Percentiles rank a stretch among this genome's conserved stretches.
These are phyloP conservation scores for Mucor saturninus DNA, from an alignment of 371 early-diverging fungal species.

Conservation along the genomic window DNA sequence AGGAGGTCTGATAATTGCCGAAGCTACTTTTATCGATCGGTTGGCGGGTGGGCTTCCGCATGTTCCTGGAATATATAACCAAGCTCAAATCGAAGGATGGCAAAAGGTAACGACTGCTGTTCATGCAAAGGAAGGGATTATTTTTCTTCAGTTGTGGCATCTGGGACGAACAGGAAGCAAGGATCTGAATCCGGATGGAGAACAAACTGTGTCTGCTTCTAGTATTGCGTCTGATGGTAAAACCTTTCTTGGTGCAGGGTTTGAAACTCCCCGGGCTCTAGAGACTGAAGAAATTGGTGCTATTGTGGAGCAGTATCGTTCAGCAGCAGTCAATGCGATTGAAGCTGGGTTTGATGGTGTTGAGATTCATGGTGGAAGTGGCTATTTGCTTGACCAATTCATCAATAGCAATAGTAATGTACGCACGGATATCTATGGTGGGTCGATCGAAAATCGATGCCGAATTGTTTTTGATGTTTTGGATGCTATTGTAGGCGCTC, in stretches of 20 bases:
- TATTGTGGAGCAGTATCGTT: constrained; percentile 61
- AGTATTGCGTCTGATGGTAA: constrained; percentile 1
- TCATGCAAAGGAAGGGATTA: constrained; percentile 56
- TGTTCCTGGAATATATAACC: constrained; percentile 47
- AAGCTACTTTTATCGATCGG: constrained; percentile 50
- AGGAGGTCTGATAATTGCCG: constrained; percentile 62
- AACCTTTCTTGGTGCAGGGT: not conserved
- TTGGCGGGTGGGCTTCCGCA: constrained; percentile 39
- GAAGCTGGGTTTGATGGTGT: constrained; percentile 67
- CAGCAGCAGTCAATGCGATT: constrained; percentile 46
- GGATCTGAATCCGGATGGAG: not conserved
- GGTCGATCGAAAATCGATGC: constrained; percentile 56
- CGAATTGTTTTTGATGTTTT: constrained; percentile 54
- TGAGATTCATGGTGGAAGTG: constrained; percentile 70
- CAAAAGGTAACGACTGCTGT: constrained; percentile 54
- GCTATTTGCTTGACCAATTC: constrained; percentile 67
- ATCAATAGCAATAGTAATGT: constrained; percentile 40
- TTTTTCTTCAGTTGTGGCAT: constrained; percentile 59
- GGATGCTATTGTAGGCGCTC: constrained; percentile 36
- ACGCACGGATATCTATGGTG: constrained; percentile 49
- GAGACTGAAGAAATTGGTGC: constrained; percentile 43
- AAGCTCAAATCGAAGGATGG: constrained; percentile 55
- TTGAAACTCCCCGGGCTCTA: constrained; percentile 25
- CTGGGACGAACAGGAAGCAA: constrained; percentile 26
- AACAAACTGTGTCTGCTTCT: constrained; percentile 19